Base-by-base conservation (phyloP, 139 green algal genomes). In the Eudorina sp. region DNA sequence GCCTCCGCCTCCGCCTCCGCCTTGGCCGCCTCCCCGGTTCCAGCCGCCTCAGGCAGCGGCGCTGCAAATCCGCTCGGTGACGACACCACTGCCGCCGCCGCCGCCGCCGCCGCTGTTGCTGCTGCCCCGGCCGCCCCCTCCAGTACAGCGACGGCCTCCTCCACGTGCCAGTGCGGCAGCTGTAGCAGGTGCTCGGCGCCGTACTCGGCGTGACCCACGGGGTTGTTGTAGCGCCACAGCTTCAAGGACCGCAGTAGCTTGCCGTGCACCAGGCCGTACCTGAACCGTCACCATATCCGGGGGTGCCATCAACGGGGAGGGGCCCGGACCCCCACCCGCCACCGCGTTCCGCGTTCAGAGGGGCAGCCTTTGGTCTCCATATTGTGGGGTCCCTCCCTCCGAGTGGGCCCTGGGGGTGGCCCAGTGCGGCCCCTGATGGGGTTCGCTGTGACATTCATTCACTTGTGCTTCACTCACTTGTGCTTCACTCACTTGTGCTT, bases 181-280 rank as follows among this genome's bases (percentile, higher is more conserved):
- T 94, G 91, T 66, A 94, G 90, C 77, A 92, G 45, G 83, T 92
- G 92, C 40, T 93, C 88, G 0, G 83, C 76, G 16, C 14, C 83
- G 66, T 94, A 94, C 89, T 93, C 92, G 53, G 90, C 90, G 46
- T 90, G 85, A 21, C 70, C 46, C 51, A 69, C 60, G 0, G 92
- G 92, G 86, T 92, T 93, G 90, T 92, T 94, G 82, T 92, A 82
- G 19, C 58, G 60, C 92, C 92, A 94, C 66, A 93, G 62, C 16
- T 64, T 78, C 53, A 92, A 77, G 18, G 29, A 38, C 86, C 92
- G 90, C 13, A 55, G 45, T 83, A 93, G 88, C 53, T 91, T 88
- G 46, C 75, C 91, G 23, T 79, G 46, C 25, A 91, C 81, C 25
- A 75, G 66, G 53, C 23, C n/a, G 66, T 91, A 93, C 76, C 86